Evolutionary conservation across 108 stramenopile species (phyloP).

Genomic region (Fragilaria crotonensis): DNA sequence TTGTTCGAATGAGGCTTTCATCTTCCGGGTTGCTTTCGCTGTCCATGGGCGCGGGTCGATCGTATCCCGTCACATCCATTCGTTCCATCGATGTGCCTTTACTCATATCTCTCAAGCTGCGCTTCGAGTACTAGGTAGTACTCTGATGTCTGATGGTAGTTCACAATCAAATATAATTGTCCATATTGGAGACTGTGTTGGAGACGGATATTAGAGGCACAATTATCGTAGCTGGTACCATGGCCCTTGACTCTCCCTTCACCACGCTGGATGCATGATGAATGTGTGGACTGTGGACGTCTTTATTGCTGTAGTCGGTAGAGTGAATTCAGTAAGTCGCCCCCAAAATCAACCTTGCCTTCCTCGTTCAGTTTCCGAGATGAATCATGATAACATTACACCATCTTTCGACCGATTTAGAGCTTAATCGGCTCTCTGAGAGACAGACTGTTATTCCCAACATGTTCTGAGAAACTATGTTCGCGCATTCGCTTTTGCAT

Average conservation of each 20-base stretch:
- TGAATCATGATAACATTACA: neutral
- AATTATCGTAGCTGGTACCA: neutral
- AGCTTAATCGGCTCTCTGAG: neutral
- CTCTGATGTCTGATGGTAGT: no score
- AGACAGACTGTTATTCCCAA: neutral
- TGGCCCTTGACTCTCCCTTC: neutral
- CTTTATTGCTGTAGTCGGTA: neutral
- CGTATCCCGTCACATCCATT: no score
- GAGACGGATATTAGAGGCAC: no score
- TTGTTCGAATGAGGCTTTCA: no score
- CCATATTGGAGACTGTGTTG: no score
- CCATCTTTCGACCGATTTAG: constrained; percentile 3
- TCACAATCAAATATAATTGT: no score
- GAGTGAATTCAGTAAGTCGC: neutral
- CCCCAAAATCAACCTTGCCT: neutral
- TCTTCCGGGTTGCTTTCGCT: no score
- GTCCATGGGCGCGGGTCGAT: no score
- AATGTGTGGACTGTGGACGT: neutral
- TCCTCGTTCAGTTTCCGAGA: neutral
- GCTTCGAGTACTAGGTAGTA: no score
- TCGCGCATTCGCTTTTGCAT: no score
- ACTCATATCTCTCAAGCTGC: no score
- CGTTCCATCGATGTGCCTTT: no score
- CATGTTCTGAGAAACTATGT: constrained; percentile 4
- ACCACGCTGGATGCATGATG: neutral